Percentiles rank a stretch among this genome's conserved stretches.
These are phyloP conservation scores for Lodderomyces pseudojiufengensis DNA, from an alignment of 1,139 yeast species.

Conservation along the genomic window DNA sequence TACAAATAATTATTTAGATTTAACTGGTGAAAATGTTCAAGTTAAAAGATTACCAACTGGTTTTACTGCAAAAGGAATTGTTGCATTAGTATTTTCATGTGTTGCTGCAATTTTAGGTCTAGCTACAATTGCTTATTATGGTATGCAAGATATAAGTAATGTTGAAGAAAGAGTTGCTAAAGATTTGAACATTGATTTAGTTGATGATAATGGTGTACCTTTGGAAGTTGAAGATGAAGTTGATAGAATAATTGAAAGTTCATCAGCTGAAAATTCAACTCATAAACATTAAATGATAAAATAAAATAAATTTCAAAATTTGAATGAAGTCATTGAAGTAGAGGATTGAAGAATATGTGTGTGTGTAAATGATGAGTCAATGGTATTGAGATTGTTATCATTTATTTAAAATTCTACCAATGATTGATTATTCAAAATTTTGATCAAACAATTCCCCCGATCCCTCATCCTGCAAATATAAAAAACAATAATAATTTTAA, in stretches of 20 bases:
- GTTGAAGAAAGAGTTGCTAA: constrained; percentile 55
- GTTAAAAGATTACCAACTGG: constrained; percentile 62
- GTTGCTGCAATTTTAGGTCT: constrained; percentile 57
- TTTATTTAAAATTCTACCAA: too few species aligned
- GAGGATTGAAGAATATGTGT: constrained; percentile 20
- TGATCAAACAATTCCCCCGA: constrained; percentile 1
- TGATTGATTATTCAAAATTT: background rate
- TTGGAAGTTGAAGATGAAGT: constrained; percentile 19
- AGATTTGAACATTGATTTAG: constrained; percentile 53
- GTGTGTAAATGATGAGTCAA: constrained; percentile 7
- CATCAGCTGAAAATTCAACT: constrained; percentile 7
- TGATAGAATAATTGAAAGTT: constrained; percentile 8
- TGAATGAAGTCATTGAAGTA: background rate
- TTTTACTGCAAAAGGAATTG: constrained; percentile 63
- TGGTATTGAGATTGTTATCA: background rate
- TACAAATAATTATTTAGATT: constrained; percentile 46
- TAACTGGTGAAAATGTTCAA: constrained; percentile 57
- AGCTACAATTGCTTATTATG: constrained; percentile 52
- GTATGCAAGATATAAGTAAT: constrained; percentile 62
- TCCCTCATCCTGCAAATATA: constrained; percentile 9
- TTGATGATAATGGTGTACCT: constrained; percentile 24
- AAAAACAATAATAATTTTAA: background rate
- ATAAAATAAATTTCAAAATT: background rate
- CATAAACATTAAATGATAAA: constrained; percentile 3
- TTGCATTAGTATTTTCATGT: constrained; percentile 56